Base-by-base conservation (phyloP, 768 basidiomycete species). In the Melanogaster broomeanus region DNA sequence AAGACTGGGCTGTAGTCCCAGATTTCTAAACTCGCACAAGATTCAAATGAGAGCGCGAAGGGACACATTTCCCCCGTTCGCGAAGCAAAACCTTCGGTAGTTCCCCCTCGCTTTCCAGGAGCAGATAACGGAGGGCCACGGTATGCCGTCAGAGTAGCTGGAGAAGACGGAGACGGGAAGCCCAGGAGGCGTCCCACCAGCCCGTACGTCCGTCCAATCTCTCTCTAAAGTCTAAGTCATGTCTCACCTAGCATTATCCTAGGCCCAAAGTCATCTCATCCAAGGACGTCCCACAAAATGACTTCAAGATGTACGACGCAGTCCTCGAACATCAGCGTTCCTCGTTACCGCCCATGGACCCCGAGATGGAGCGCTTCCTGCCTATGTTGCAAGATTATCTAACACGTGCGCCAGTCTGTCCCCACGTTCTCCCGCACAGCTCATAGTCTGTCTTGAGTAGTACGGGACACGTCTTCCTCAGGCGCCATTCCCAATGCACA, bases 261-360 rank as follows among this genome's bases (percentile, higher is more conserved):
- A 88, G 87, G 7, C 83, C 86, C 0, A 80, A 79, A 57, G 74
- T 84, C 13, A 56, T 80, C 18, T 76, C 84, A 0, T 64, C 74
- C 4, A 83, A 80, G 61, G 82, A 85, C 37, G 48, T 76, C 7
- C 45, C 62, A 0, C 73, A 69, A 50, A 67, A 57, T 35, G 70
- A 84, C 41, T 80, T 88, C 67, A 84, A 75, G 62, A 76, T 91
- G 77, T 90, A 84, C 49, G 88, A 91, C 53, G 90, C 88, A 0
- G 74, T 91, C 11, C 81, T 72, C 3, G 69, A 77, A 34, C 57
- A 70, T 10, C 66, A 69, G 37, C 67, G 66, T 8, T 37, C 63
- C 18, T 39, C 59, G 5, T 48, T 67, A 3, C 67, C 69, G 11
- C 60, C 67, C 31, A 50, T 74, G 6, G 85, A 84, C 56, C 61